Evolutionary conservation across 2,329 filamentous ascomycete species (phyloP), one percentile per base, ranked within the genome.

Genomic region (Fusarium sp.): DNA sequence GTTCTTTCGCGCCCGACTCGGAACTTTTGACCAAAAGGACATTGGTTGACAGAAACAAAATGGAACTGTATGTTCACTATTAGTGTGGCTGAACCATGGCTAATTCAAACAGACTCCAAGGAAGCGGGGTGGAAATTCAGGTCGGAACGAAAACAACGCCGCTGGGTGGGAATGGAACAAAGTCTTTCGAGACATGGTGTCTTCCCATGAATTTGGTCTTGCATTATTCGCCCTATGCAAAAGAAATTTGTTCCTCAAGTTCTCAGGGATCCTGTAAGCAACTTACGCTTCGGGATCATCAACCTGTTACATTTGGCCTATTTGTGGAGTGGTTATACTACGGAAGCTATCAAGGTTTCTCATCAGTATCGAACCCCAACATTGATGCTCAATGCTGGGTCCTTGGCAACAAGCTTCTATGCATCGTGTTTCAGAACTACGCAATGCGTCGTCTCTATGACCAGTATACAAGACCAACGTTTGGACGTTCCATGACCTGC

Each of bases 291-390:
- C 9, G 15, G 9, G 25, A 30, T 23, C 3, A 33, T 23, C 23
- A 52, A 23, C 15, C 37, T 32, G 14, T 11, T 10, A 30, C 14
- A 43, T 52, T 52, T 14, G 37, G 25, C 11, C 49, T 52, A n/a
- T 51, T 52, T 33, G 19, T 52, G 19, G 37, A 33, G 20, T 52
- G 49, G 37, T 6, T 52, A 5, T 52, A 43, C 19, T 52, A 43
- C 5, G 19, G 37, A 23, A 43, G 14, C 10, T 52, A 52, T 43
- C 10, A 52, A 7, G 35, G 20, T 17, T 43, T 43, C 1, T 14
- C 15, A 7, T n/a, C 39, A n/a, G n/a, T 15, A n/a, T 52, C 23
- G 19, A 27, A 14, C 10, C n/a, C 27, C 7, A 52, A 43, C 9
- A 23, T 32, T 3, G 25, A 52, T 52, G 19, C 19, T 30, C 8